Evolutionary conservation across 2,329 filamentous ascomycete genomes (phyloP).

Genomic region (Ambrosiella cleistominuta): DNA sequence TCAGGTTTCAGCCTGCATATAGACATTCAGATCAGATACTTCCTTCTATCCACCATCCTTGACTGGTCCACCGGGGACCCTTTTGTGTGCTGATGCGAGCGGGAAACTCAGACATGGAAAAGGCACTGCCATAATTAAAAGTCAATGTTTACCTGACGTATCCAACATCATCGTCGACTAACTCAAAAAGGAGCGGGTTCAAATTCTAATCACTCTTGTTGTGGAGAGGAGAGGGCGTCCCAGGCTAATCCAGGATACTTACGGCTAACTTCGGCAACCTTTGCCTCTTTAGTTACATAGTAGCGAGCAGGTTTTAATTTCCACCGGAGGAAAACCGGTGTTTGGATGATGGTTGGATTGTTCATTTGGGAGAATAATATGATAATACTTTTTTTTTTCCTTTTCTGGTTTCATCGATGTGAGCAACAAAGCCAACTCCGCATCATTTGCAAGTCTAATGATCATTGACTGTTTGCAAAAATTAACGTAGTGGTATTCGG

Average conservation of each 20-base stretch:
- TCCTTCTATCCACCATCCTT: too few relatives aligned
- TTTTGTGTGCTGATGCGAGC: too few relatives aligned
- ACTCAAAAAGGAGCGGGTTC: neutral
- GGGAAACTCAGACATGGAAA: too few relatives aligned
- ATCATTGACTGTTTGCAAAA: too few relatives aligned
- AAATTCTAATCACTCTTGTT: neutral
- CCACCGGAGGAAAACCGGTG: neutral
- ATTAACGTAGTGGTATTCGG: neutral
- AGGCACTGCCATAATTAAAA: too few relatives aligned
- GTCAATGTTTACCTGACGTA: too few relatives aligned
- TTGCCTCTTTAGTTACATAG: neutral
- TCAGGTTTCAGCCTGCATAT: too few relatives aligned
- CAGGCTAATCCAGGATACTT: neutral
- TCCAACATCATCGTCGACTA: neutral
- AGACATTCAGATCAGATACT: too few relatives aligned
- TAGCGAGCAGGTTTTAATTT: neutral
- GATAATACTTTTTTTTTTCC: neutral
- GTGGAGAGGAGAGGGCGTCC: neutral
- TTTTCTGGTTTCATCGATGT: neutral
- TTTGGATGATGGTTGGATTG: neutral
- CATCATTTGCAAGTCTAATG: too few relatives aligned
- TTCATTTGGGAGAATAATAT: neutral
- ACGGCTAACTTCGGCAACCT: neutral
- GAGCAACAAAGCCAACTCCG: neutral
- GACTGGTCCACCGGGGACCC: too few relatives aligned